Conservation (phyloP, 1,139 yeast species). For the Spathaspora sp. region DNA sequence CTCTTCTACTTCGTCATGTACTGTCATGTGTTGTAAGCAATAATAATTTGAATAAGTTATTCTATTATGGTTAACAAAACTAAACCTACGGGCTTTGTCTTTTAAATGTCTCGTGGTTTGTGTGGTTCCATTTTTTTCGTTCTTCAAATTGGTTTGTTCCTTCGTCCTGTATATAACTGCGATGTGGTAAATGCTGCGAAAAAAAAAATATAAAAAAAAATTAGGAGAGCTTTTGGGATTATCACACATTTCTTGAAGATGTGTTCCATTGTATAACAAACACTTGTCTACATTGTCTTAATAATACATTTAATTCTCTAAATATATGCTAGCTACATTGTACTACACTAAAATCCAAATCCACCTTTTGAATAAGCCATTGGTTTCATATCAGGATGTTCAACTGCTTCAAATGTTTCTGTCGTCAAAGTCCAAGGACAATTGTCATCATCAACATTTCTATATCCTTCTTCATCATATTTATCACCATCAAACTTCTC, state of each 20-base stretch:
- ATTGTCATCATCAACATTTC: constrained; percentile 41
- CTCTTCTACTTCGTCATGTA: constrained; percentile 1
- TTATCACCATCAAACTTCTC: constrained; percentile 24
- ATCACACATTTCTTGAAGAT: no score
- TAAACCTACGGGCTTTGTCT: no score
- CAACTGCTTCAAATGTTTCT: constrained; percentile 72
- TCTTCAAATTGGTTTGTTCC: background rate
- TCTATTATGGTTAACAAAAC: background rate
- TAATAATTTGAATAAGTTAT: background rate
- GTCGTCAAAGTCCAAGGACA: constrained; percentile 52
- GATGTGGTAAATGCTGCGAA: background rate
- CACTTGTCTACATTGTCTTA: no score
- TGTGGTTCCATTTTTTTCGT: background rate
- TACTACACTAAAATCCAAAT: constrained; percentile 39
- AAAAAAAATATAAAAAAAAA: background rate
- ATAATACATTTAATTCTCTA: no score
- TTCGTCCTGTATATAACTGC: background rate
- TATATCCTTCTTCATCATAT: constrained; percentile 50
- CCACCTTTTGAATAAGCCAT: constrained; percentile 89
- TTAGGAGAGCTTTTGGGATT: background rate
- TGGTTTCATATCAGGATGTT: constrained; percentile 90
- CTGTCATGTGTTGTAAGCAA: background rate
- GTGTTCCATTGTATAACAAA: no score
- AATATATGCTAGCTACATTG: background rate
- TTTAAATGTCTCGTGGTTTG: background rate